Conservation (phyloP, 305 asterid species). For the Rubia peregrina region DNA sequence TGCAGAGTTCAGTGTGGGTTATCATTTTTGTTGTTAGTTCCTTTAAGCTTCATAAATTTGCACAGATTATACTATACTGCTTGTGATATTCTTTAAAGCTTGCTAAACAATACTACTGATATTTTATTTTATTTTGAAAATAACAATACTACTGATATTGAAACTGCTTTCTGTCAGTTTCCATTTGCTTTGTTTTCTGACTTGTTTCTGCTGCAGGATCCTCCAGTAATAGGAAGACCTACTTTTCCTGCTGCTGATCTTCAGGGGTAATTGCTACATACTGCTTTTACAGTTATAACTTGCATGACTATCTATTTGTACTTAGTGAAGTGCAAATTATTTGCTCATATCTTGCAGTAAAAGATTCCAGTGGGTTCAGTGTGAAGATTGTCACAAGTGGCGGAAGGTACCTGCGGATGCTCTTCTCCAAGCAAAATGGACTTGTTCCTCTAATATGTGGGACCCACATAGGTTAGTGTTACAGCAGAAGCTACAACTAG, state of each 20-base stretch:
- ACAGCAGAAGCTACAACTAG: slow-evolving; percentile 10
- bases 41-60: not conserved
- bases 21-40: not conserved
- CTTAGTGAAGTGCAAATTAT: slow-evolving; percentile 11
- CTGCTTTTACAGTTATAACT: not conserved
- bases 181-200: slow-evolving; percentile 7
- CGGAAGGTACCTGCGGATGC: slow-evolving; percentile 76
- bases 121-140: too few relatives aligned
- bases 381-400: slow-evolving; percentile 94
- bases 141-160: not conserved
- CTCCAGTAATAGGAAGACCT: slow-evolving; percentile 89
- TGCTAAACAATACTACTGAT: not conserved
- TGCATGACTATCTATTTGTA: slow-evolving; percentile 13
- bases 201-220: slow-evolving; percentile 45
- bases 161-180: not conserved
- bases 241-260: slow-evolving; percentile 54
- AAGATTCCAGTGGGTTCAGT: slow-evolving; percentile 73
- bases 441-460: slow-evolving; percentile 66
- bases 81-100: too few relatives aligned
- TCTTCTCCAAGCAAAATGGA: slow-evolving; percentile 71
- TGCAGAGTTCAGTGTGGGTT: not conserved
- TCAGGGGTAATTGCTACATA: slow-evolving; percentile 41
- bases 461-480: slow-evolving; percentile 59
- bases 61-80: not conserved
- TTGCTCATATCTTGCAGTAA: slow-evolving; percentile 35